Base-by-base conservation (phyloP, 1,284 basidiomycete genomes). In the Neonothopanus nambi region DNA sequence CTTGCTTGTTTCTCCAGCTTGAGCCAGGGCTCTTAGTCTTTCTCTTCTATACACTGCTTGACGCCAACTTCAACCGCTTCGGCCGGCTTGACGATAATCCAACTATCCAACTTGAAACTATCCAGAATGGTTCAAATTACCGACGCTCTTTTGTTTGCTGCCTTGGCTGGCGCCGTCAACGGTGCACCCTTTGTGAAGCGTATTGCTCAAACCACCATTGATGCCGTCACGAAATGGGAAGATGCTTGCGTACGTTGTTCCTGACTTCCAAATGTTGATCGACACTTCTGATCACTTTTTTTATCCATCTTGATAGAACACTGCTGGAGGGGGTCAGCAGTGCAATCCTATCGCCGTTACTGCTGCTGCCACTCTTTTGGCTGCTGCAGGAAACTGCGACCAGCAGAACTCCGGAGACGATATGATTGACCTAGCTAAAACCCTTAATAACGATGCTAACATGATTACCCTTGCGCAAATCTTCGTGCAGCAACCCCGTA, bases 401-500 rank as follows among this genome's bases (percentile, higher is more conserved):
- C 68, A 69, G 46, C 68, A 70, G 43, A 57, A 69, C 46, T 62
- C 65, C n/a, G 67, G 65, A 7, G 68, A 69, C 45, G 23, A 46
- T 3, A 69, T 69, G 67, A 58, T 69, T 41, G 61, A 61, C 47
- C 60, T 69, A n/a, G 66, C 67, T 8, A 67, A 67, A 53, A 57
- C 59, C 9, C 61, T 69, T 35, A 61, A 65, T 42, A 63, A 61
- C 46, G 54, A 67, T 49, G 26, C 66, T 9, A 61, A 65, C 23
- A 68, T 68, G 66, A 68, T 69, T 50, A 48, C 50, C 26, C 62
- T 66, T 28, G 56, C 67, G 8, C 63, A 66, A 44, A 52, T 69
- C 43, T 86, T 83, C 58, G 75, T 70, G 9, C 83, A 85, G 63
- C 84, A 85, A 64, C 80, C 84, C n/a, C 64, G 74, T 17, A 77